These are phyloP conservation scores for Quercus lobata DNA, from an alignment of 331 rosid species.

Conservation along the genomic window DNA sequence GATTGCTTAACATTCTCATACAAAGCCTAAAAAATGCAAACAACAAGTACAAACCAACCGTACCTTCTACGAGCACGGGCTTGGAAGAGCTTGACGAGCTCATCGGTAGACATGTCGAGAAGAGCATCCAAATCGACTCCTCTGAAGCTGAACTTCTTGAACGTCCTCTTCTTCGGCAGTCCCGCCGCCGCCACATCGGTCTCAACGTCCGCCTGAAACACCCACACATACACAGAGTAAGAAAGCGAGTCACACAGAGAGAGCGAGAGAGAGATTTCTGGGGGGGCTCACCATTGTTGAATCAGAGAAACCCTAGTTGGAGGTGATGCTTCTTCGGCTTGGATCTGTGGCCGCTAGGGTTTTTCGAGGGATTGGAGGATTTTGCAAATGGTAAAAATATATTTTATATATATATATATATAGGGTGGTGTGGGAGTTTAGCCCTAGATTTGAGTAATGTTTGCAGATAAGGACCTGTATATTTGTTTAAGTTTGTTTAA, in stretches of 20 bases:
- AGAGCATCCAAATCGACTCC: conserved; percentile 92
- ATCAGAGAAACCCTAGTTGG: conserved; percentile 2
- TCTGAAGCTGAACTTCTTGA: conserved; percentile 92
- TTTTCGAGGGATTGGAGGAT: background rate
- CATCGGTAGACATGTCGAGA: conserved; percentile 93
- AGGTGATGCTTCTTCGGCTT: background rate
- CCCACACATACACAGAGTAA: background rate
- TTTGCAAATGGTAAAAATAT: background rate
- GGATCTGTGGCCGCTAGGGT: conserved; percentile 39
- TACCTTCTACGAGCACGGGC: conserved; percentile 94
- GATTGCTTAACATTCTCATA: too few species aligned
- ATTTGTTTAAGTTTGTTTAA: background rate
- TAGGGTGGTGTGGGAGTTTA: background rate
- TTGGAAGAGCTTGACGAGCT: conserved; percentile 83
- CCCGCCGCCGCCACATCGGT: conserved; percentile 60
- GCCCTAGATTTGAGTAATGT: background rate
- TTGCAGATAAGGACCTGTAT: background rate
- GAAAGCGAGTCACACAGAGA: background rate
- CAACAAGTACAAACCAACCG: too few species aligned
- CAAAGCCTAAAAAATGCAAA: background rate
- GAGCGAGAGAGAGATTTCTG: background rate
- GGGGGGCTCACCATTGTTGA: conserved; percentile 28
- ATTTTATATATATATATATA: background rate
- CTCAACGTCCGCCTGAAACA: conserved; percentile 74
- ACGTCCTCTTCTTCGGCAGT: conserved; percentile 93